Conservation (phyloP, 2,329 filamentous ascomycete species). For the Parafenestella ontariensis region DNA sequence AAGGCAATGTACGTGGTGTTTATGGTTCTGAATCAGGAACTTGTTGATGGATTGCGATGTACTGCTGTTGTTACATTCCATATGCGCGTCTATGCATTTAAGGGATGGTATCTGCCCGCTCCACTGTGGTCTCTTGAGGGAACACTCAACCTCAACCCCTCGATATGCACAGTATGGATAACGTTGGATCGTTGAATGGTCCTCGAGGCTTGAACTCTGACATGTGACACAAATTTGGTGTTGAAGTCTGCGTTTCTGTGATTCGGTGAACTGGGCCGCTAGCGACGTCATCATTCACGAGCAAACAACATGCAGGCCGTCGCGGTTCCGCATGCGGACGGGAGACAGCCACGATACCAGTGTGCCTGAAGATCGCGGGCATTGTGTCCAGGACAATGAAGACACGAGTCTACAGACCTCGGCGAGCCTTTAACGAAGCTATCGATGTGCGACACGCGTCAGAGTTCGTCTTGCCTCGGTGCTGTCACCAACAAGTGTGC, state of each 20-base stretch:
- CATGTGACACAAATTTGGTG: not conserved
- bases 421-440: not conserved
- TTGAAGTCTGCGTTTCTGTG: not conserved
- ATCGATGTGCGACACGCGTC: constrained; percentile 8
- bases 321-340: constrained; percentile 13
- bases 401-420: too few species aligned
- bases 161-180: not conserved
- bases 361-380: constrained; percentile 19
- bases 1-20: constrained; percentile 8
- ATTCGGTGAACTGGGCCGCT: not conserved
- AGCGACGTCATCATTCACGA: constrained; percentile 12
- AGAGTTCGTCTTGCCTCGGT: not conserved
- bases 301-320: not conserved
- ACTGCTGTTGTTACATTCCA: not conserved
- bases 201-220: not conserved
- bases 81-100: not conserved
- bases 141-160: too few species aligned
- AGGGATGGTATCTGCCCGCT: not conserved
- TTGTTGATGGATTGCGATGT: not conserved
- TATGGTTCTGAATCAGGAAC: not conserved
- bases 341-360: constrained; percentile 1
- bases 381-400: not conserved
- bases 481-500: not conserved
- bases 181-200: not conserved
- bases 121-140: too few species aligned